Base-by-base conservation (phyloP, 176 grass and related monocot genomes). In the Rhynchospora breviuscula region DNA sequence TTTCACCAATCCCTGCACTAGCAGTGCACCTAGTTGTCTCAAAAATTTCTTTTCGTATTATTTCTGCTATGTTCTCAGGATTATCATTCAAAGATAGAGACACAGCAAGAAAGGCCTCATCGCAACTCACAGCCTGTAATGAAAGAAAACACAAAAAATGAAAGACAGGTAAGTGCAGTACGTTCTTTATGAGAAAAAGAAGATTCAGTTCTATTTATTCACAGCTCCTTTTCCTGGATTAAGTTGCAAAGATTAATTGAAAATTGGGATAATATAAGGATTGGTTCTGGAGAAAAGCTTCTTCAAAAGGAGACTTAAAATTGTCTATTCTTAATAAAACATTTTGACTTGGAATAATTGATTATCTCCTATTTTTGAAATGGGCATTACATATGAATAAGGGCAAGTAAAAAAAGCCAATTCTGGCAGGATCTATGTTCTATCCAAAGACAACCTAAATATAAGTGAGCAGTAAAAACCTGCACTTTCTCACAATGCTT, bases 31-130 rank as follows among this genome's bases (percentile, higher is more conserved):
- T 91, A 21, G 95, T 98, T 84, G 83, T 88, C 81, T 75, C 44
- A 85, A 84, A 89, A 84, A 98, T 94, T 83, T 94, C 95, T 79
- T 87, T 91, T 48, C 90, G 81, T 64, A 98, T 93, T 33, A 59
- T 86, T 72, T 21, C 29, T 82, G 87, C 85, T 85, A 91, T 85
- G 84, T 88, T 88, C 73, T 93, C 87, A 6, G 63, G 87, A 86
- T 92, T 68, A 87, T 92, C 87, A 66, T 80, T 47, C 66, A 48
- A 82, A 86, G 84, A 87, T 61, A 87, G 86, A 87, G 85, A 91
- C 86, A 98, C 89, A 83, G 94, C 95, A 59, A 94, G 83, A 88
- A 94, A 98, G 66, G 92, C 95, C 90, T 98, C 95, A 90, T 98
- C 95, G 79, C 95, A 98, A 83, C 95, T 98, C 80, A 98, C 82